Conservation (phyloP, 805 yeast species). For the Yamadazyma phyllophila region DNA sequence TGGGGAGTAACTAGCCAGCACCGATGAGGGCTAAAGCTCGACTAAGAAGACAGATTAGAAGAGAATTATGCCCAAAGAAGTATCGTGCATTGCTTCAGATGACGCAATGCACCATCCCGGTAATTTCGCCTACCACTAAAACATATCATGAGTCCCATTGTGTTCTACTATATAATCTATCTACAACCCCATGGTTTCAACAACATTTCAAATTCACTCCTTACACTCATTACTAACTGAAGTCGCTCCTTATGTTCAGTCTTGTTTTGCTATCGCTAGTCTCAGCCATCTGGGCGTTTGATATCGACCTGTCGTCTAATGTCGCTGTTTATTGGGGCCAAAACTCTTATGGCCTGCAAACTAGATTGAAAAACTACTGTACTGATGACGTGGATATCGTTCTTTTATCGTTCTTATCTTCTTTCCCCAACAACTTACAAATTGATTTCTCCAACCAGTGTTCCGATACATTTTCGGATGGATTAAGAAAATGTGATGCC, state of each 20-base stretch:
- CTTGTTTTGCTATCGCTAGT: neutral
- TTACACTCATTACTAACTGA: neutral
- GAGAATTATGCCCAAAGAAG: neutral
- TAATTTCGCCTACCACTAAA: neutral
- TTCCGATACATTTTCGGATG: constrained; percentile 37
- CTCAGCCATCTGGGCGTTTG: constrained; percentile 9
- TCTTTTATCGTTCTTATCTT: constrained; percentile 65
- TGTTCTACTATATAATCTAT: no score
- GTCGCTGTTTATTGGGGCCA: constrained; percentile 33
- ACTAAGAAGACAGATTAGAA: neutral
- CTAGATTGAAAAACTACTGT: constrained; percentile 53
- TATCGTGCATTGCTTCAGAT: neutral
- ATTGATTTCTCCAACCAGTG: constrained; percentile 52
- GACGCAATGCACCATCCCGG: neutral
- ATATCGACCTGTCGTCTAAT: constrained; percentile 19
- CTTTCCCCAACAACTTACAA: constrained; percentile 47
- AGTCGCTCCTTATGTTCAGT: constrained; percentile 8
- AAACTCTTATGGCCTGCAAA: constrained; percentile 32
- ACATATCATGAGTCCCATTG: no score
- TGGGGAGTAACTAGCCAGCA: constrained; percentile 2
- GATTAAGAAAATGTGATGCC: constrained; percentile 39
- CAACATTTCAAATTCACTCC: neutral
- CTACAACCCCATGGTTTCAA: neutral
- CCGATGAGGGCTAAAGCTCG: neutral
- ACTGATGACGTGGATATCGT: constrained; percentile 68